A percentile compares a stretch with the other conserved stretches of the same genome.
phyloP scores from a whole-genome alignment of 2,329 filamentous ascomycete species.

The Colletotrichum sp. region DNA sequence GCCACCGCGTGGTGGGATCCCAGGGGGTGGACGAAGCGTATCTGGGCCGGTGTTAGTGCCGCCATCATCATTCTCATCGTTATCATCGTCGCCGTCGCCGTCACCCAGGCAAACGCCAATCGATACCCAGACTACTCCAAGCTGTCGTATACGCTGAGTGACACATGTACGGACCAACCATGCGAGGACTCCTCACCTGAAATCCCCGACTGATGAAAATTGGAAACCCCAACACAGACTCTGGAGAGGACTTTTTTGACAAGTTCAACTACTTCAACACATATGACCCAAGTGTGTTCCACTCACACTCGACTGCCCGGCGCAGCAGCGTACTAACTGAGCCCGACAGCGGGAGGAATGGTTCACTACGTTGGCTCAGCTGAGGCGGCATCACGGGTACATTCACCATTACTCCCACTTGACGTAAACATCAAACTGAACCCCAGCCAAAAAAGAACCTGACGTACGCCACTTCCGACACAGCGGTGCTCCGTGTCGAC shows the following conservation, averaged over 20 bases:
- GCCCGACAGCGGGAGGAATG: slow-evolving; percentile 45
- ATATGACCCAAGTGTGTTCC: slow-evolving; percentile 49
- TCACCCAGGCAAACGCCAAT: slow-evolving; percentile 42
- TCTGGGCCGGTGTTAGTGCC: slow-evolving; percentile 49
- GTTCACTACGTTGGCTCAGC: slow-evolving; percentile 57
- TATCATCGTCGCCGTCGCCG: slow-evolving; percentile 51
- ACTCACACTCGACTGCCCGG: not conserved
- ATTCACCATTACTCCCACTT: slow-evolving; percentile 13
- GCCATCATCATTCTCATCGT: slow-evolving; percentile 50
- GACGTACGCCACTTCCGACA: slow-evolving; percentile 57
- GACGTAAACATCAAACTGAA: not conserved
- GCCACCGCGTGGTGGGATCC: slow-evolving; percentile 44
- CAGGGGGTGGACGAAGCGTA: slow-evolving; percentile 57
- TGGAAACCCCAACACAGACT: slow-evolving; percentile 38
- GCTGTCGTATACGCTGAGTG: slow-evolving; percentile 51
- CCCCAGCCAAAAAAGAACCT: slow-evolving; percentile 55
- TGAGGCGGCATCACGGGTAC: slow-evolving; percentile 47
- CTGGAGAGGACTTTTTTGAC: slow-evolving; percentile 57
- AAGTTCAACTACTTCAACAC: slow-evolving; percentile 58
- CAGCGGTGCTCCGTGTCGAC: slow-evolving; percentile 66
- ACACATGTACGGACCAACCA: slow-evolving; percentile 48
- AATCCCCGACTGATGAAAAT: slow-evolving; percentile 4
- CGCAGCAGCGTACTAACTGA: not conserved
- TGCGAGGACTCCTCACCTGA: not conserved
- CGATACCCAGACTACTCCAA: slow-evolving; percentile 54